Evolutionary conservation across 2,329 filamentous ascomycete species (phyloP), one percentile per base, ranked within the genome.

Genomic region (Aphanocladium album): DNA sequence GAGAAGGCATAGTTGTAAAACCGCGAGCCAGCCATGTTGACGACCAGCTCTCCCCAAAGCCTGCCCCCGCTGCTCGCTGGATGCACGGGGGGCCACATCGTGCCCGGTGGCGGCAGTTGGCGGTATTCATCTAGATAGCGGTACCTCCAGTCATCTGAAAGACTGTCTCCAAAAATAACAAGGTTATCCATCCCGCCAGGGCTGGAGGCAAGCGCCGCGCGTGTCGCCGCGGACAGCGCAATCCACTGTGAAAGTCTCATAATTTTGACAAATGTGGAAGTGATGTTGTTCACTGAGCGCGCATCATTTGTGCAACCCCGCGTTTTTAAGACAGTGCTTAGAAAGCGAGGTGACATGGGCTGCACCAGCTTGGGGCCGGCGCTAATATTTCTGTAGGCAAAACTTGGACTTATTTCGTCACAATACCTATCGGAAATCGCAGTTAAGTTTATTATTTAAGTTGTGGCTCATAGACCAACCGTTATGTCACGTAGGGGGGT

Each of bases 111-210:
- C 1, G 89, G 89, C 1, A 84, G 77, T 5, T 76, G 73, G 47
- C 83, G 84, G 66, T 84, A 77, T 65, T 88, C 76, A 61, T 76
- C 73, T 68, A 92, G 88, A 69, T 90, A 91, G 9, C 69, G 68
- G 11, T 89, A 70, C 9, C 89, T 83, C 16, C 81, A 84, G 67
- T 91, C 87, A 68, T 93, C 90, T 1, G 88, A 90, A 68, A 89
- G 92, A 72, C 87, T 90, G 71, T 91, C 88, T 14, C 89, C 89
- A 69, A 92, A 91, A 0, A 85, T 80, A 43, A 91, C 81, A 41
- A 91, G 71, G 54, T 83, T 87, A 30, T 83, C 79, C 69, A 90
- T 59, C 9, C 16, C 8, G 14, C 54, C 8, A 37, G 25, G 33
- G n/a, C 21, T 9, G 19, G 33, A 39, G 16, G 43, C 41, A 25